Conservation (phyloP, 164 flowering plant species). For the Sedum album region DNA sequence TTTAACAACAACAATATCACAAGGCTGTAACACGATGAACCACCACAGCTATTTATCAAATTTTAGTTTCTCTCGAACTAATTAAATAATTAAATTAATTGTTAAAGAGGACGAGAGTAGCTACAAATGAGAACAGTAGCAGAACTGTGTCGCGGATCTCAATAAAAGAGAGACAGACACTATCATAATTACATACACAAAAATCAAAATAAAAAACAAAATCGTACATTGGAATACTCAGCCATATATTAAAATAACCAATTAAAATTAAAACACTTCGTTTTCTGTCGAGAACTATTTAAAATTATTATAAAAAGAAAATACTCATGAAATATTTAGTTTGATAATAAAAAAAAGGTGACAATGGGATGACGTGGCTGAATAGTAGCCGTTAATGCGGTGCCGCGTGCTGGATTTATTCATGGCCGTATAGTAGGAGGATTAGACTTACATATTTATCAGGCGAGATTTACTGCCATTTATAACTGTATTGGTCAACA, state of each 20-base stretch:
- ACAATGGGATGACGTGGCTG: neutral
- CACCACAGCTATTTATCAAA: neutral
- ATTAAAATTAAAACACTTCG: no score
- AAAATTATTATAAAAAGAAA: no score
- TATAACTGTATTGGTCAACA: neutral
- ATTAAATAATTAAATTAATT: neutral
- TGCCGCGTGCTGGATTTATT: neutral
- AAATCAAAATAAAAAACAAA: no score
- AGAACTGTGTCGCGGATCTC: neutral
- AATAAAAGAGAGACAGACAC: neutral
- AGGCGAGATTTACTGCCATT: neutral
- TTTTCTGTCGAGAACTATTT: no score
- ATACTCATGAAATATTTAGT: no score
- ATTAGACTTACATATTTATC: neutral
- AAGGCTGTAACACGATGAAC: neutral
- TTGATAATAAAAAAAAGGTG: neutral
- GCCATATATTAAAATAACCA: no score
- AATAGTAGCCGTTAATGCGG: neutral
- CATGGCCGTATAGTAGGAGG: no score
- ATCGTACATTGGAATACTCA: no score
- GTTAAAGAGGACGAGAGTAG: neutral
- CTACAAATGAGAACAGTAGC: neutral
- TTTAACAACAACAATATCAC: neutral
- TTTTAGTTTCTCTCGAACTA: neutral
- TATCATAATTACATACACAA: neutral